Evolutionary conservation across 2,329 filamentous ascomycete genomes (phyloP).

Genomic region (Falciphora oryzae): DNA sequence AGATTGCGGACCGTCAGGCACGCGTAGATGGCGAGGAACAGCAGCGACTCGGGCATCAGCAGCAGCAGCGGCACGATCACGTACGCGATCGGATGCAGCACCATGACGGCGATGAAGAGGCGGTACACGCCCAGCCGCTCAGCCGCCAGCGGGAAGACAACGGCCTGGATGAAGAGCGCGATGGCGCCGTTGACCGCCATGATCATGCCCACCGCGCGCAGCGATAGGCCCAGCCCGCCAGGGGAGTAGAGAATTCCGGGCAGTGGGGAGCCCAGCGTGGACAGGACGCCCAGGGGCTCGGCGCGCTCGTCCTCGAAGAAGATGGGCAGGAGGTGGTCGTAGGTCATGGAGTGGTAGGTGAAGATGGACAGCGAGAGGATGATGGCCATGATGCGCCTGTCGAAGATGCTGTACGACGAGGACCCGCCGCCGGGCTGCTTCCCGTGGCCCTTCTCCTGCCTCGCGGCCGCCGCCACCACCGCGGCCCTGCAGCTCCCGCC

Average conservation of each 20-base stretch:
- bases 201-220: slow-evolving; percentile 55
- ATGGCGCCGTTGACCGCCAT: slow-evolving; percentile 54
- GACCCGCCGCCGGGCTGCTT: slow-evolving; percentile 19
- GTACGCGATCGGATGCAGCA: slow-evolving; percentile 58
- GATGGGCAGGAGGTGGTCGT: slow-evolving; percentile 85
- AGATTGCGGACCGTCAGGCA: slow-evolving; percentile 54
- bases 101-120: slow-evolving; percentile 51
- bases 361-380: slow-evolving; percentile 82
- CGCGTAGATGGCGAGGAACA: slow-evolving; percentile 54
- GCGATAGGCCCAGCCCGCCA: slow-evolving; percentile 56
- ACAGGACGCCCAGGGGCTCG: slow-evolving; percentile 20
- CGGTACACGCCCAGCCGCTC: slow-evolving; percentile 52
- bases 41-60: slow-evolving; percentile 42
- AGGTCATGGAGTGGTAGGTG: slow-evolving; percentile 93
- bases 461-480: background rate
- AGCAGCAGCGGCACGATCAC: slow-evolving; percentile 53
- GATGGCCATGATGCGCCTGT: slow-evolving; percentile 64
- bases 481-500: background rate
- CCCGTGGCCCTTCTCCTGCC: slow-evolving; percentile 12
- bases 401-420: slow-evolving; percentile 40
- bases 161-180: slow-evolving; percentile 65
- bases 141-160: slow-evolving; percentile 60
- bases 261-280: slow-evolving; percentile 12
- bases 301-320: slow-evolving; percentile 77
- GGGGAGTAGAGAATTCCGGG: slow-evolving; percentile 43